Conservation (phyloP, 108 stramenopile species). For the Cyclotella kingstonii region DNA sequence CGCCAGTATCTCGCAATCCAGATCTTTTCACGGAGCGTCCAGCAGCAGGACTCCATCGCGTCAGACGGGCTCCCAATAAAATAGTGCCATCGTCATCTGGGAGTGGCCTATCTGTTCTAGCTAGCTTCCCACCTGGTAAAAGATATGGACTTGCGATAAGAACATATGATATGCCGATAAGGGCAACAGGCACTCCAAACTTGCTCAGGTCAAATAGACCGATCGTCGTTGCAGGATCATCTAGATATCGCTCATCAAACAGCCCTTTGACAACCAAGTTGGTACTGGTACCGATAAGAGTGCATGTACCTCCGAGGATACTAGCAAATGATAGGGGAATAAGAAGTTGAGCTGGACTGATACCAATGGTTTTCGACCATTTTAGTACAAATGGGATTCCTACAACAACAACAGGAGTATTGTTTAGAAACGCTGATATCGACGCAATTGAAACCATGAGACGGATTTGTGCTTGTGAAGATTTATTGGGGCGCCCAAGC, state of each 20-base stretch:
- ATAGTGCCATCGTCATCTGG: slow-evolving; percentile 52
- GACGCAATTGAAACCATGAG: slow-evolving; percentile 62
- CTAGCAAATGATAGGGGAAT: slow-evolving; percentile 81
- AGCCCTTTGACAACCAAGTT: slow-evolving; percentile 83
- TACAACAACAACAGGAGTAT: slow-evolving; percentile 86
- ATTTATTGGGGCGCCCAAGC: slow-evolving; percentile 62
- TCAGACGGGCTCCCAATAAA: slow-evolving; percentile 70
- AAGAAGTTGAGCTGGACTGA: slow-evolving; percentile 66
- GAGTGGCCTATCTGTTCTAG: slow-evolving; percentile 17
- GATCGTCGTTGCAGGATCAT: slow-evolving; percentile 29
- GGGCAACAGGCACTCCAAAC: slow-evolving; percentile 78
- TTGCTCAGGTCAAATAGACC: slow-evolving; percentile 71
- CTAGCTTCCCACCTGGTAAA: slow-evolving; percentile 56
- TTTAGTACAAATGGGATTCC: slow-evolving; percentile 87
- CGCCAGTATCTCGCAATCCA: slow-evolving; percentile 77
- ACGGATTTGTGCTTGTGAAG: slow-evolving; percentile 67
- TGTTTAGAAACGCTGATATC: slow-evolving; percentile 86
- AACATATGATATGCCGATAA: slow-evolving; percentile 74
- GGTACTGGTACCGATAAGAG: slow-evolving; percentile 87
- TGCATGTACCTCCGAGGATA: slow-evolving; percentile 89
- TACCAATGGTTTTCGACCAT: slow-evolving; percentile 70
- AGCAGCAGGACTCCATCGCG: slow-evolving; percentile 75
- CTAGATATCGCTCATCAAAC: slow-evolving; percentile 49
- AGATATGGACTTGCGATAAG: slow-evolving; percentile 60
- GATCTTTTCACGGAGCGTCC: slow-evolving; percentile 70